A percentile compares a stretch with the other conserved stretches of the same genome.
Conservation (phyloP, 2,329 filamentous ascomycete genomes). For the Calonectria naviculata region DNA sequence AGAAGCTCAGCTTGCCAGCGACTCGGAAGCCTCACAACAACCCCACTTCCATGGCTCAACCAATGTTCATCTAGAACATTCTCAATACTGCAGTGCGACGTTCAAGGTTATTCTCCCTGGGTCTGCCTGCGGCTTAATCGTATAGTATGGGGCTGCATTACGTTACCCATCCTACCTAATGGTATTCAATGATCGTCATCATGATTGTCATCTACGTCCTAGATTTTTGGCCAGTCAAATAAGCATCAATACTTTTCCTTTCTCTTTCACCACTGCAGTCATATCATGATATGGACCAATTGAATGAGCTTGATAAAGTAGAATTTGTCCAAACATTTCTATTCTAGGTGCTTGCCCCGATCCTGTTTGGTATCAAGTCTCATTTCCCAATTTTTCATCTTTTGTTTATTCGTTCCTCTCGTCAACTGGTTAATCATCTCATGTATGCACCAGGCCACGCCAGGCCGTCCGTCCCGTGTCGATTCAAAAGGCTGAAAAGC, state of each 20-base stretch:
- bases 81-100: no score
- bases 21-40: not conserved
- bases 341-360: not conserved
- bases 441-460: slow-evolving; percentile 37
- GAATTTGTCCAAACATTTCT: slow-evolving; percentile 25
- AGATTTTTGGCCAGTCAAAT: no score
- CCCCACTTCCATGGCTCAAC: not conserved
- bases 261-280: not conserved
- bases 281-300: not conserved
- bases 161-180: no score
- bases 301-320: slow-evolving; percentile 28
- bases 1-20: not conserved
- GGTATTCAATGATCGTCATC: no score
- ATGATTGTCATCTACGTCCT: no score
- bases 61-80: not conserved
- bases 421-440: slow-evolving; percentile 32
- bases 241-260: no score
- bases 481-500: slow-evolving; percentile 41
- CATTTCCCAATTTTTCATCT: slow-evolving; percentile 29
- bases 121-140: no score
- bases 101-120: no score
- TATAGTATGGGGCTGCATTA: no score
- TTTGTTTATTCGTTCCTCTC: slow-evolving; percentile 32
- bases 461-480: slow-evolving; percentile 33
- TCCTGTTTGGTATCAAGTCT: slow-evolving; percentile 26